These are phyloP conservation scores for Collybiopsis confluens DNA, from an alignment of 768 basidiomycete genomes.

Conservation along the genomic window DNA sequence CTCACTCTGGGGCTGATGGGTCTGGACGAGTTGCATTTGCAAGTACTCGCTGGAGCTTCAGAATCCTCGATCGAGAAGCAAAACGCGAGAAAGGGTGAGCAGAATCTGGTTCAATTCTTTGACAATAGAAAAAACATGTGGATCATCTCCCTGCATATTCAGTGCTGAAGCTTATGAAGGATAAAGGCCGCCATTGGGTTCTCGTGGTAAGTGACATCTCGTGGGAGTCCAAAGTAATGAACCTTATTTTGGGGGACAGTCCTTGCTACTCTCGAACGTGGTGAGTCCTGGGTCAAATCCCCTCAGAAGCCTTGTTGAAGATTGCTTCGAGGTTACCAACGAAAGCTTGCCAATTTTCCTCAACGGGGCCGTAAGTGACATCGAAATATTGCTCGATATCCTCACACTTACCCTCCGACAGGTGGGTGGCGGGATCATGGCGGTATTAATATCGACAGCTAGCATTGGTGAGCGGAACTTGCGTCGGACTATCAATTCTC, in stretches of 20 bases:
- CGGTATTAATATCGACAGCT: conserved; percentile 73
- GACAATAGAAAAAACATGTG: background rate
- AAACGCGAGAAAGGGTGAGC: conserved; percentile 68
- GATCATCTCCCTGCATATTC: background rate
- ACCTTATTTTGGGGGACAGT: conserved; percentile 35
- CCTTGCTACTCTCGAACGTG: conserved; percentile 85
- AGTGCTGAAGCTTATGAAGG: conserved; percentile 50
- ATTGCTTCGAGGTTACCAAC: conserved; percentile 57
- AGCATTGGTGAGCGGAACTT: conserved; percentile 49
- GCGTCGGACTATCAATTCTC: background rate
- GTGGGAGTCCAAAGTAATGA: background rate
- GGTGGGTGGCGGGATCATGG: conserved; percentile 71
- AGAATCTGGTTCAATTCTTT: conserved; percentile 4
- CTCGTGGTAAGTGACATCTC: conserved; percentile 63
- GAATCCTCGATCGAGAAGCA: conserved; percentile 61
- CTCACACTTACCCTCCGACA: background rate
- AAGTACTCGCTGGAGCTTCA: conserved; percentile 81
- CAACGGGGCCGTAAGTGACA: conserved; percentile 60
- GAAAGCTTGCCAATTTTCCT: conserved; percentile 82
- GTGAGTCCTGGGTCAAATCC: conserved; percentile 32
- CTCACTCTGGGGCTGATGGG: conserved; percentile 93
- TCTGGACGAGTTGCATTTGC: conserved; percentile 84
- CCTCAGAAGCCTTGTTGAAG: background rate
- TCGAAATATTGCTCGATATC: background rate
- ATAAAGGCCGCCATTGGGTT: conserved; percentile 85